A percentile compares a stretch with the other conserved stretches of the same genome.
These are phyloP conservation scores for Holtermannia corniformis DNA, from an alignment of 768 basidiomycete genomes.

Conservation along the genomic window DNA sequence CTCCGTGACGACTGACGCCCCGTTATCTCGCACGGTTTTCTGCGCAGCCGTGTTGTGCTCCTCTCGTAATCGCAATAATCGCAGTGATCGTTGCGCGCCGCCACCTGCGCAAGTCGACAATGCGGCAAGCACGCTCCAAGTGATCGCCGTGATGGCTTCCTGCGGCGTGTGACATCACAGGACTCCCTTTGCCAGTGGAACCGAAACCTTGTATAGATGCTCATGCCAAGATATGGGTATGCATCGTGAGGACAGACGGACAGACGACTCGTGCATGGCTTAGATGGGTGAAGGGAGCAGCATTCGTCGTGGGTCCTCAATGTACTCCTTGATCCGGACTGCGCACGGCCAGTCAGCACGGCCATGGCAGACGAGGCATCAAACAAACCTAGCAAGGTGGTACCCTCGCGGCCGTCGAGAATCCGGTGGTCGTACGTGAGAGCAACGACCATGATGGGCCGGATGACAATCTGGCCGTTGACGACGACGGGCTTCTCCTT, in stretches of 20 bases:
- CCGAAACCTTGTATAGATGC: too few relatives aligned
- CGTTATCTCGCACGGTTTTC: too few relatives aligned
- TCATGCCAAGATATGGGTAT: too few relatives aligned
- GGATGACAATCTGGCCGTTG: conserved; percentile 87
- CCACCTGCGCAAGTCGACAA: too few relatives aligned
- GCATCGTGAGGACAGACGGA: not conserved
- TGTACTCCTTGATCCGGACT: conserved; percentile 88
- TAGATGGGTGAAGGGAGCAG: conserved; percentile 33
- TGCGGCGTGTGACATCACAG: too few relatives aligned
- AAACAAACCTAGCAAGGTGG: conserved; percentile 80
- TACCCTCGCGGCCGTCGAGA: conserved; percentile 89
- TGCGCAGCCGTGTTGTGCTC: too few relatives aligned
- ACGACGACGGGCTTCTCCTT: conserved; percentile 85
- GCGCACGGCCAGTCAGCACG: conserved; percentile 5
- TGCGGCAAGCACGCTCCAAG: too few relatives aligned
- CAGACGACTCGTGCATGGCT: not conserved
- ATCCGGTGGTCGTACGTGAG: conserved; percentile 93
- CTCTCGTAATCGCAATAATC: too few relatives aligned
- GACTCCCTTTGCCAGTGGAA: too few relatives aligned
- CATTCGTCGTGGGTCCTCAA: conserved; percentile 93
- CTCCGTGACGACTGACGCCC: too few relatives aligned
- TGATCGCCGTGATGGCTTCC: too few relatives aligned
- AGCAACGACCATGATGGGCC: conserved; percentile 77
- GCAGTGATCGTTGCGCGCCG: too few relatives aligned
- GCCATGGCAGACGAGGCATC: not conserved